These are phyloP conservation scores for Ambrosia trifida DNA, from an alignment of 129 eudicot genomes.

Conservation along the genomic window DNA sequence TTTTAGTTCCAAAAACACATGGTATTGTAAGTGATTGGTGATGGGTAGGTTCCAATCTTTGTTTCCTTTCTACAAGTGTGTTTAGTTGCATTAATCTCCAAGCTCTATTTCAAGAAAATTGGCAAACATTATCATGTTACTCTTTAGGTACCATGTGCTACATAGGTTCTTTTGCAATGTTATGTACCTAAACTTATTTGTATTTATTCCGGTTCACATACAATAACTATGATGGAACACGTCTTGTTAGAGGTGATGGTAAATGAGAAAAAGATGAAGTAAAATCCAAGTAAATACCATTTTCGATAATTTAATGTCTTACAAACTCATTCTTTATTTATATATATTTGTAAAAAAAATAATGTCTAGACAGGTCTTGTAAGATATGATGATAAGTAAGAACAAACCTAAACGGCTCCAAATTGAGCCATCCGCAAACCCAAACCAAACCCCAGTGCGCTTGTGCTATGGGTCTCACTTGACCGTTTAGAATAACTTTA, in stretches of 20 bases:
- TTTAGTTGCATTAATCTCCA: constrained; percentile 26
- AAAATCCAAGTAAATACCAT: neutral
- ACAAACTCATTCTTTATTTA: neutral
- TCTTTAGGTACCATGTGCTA: constrained; percentile 26
- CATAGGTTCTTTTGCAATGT: constrained; percentile 21
- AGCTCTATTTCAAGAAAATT: constrained; percentile 25
- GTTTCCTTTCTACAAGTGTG: constrained; percentile 23
- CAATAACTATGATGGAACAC: neutral
- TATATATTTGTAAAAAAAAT: neutral
- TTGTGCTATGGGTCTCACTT: no score
- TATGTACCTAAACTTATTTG: constrained; percentile 18
- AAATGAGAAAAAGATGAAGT: neutral
- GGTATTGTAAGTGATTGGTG: constrained; percentile 22
- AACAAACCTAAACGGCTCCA: no score
- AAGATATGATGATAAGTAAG: neutral
- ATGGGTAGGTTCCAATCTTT: constrained; percentile 27
- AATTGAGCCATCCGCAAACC: no score
- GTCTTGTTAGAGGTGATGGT: neutral
- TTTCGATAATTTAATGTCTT: neutral
- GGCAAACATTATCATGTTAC: constrained; percentile 31
- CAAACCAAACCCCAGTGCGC: no score
- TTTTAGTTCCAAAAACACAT: constrained; percentile 33
- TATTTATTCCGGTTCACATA: neutral
- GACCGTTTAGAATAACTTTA: no score
- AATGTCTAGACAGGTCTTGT: neutral